Conservation (phyloP, 768 basidiomycete genomes). For the Cyathus striatus region DNA sequence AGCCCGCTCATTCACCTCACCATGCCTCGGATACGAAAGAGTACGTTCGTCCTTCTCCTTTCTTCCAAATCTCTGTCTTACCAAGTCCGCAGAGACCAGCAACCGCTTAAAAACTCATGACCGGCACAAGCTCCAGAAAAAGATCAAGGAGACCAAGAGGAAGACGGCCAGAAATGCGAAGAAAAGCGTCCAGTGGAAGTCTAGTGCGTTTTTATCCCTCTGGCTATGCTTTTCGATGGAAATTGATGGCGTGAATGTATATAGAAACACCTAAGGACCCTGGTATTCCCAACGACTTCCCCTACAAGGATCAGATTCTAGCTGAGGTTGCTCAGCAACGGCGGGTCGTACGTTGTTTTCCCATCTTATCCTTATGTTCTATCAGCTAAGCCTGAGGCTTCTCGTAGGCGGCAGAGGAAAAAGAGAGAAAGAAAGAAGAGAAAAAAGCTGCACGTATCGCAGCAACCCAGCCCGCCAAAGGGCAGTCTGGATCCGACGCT, state of each 20-base stretch:
- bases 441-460: conserved; percentile 38
- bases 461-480: conserved; percentile 17
- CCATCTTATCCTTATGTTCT: too few species aligned
- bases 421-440: conserved; percentile 58
- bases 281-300: conserved; percentile 90
- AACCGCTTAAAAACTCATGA: conserved; percentile 73
- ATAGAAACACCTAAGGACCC: conserved; percentile 88
- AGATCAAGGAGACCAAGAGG: conserved; percentile 70
- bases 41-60: conserved; percentile 27
- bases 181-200: conserved; percentile 84
- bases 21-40: conserved; percentile 71
- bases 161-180: conserved; percentile 73
- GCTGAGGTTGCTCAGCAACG: conserved; percentile 86
- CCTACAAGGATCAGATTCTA: conserved; percentile 90
- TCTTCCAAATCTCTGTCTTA: conserved; percentile 7
- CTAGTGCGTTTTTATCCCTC: conserved; percentile 47
- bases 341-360: conserved; percentile 46
- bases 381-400: too few species aligned
- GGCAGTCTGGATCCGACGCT: conserved; percentile 7
- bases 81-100: conserved; percentile 67
- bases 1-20: background rate
- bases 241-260: background rate
- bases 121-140: conserved; percentile 68
- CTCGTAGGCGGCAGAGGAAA: conserved; percentile 71
- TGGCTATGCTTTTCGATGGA: background rate